A percentile compares a stretch with the other conserved stretches of the same genome.
Evolutionary conservation across 352 stramenopile species (phyloP).

Genomic region (Phytophthora tentaculata): DNA sequence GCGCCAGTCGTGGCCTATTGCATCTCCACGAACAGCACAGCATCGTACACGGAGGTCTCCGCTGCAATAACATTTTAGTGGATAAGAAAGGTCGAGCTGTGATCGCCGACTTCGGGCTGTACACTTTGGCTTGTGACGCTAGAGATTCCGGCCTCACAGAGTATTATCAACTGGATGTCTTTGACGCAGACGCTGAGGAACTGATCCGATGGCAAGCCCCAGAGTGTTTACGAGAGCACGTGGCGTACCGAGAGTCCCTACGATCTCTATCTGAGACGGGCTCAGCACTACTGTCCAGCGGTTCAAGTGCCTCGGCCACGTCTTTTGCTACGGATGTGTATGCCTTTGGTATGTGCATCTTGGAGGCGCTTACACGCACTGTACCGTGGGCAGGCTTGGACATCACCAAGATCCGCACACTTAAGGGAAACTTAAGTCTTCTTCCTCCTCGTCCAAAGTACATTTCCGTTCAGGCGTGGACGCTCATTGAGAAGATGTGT

Average conservation of each 20-base stretch:
- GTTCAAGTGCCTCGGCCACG: conserved; percentile 27
- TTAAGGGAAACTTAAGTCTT: conserved; percentile 59
- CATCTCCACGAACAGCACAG: conserved; percentile 66
- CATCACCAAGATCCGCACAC: conserved; percentile 49
- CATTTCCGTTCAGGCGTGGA: conserved; percentile 55
- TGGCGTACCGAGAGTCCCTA: conserved; percentile 39
- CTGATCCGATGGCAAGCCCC: conserved; percentile 73
- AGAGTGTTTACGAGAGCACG: conserved; percentile 56
- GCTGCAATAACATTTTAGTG: conserved; percentile 75
- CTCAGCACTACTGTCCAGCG: conserved; percentile 19
- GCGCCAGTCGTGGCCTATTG: conserved; percentile 62
- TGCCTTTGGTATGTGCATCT: conserved; percentile 82
- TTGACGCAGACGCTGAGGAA: conserved; percentile 50
- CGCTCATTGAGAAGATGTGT: conserved; percentile 73
- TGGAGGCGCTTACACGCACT: conserved; percentile 62
- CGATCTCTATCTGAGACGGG: conserved; percentile 26
- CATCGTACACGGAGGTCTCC: conserved; percentile 62
- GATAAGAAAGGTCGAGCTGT: conserved; percentile 72
- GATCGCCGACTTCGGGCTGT: conserved; percentile 65
- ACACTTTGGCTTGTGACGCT: conserved; percentile 44
- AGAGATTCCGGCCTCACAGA: conserved; percentile 44
- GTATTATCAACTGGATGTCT: conserved; percentile 37
- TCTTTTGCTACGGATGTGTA: conserved; percentile 70
- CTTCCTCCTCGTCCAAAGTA: conserved; percentile 57
- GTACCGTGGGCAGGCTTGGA: conserved; percentile 59